A percentile compares a stretch with the other conserved stretches of the same genome.
Evolutionary conservation across 2,329 filamentous ascomycete species (phyloP).

Genomic region (Pseudogymnoascus sp.): DNA sequence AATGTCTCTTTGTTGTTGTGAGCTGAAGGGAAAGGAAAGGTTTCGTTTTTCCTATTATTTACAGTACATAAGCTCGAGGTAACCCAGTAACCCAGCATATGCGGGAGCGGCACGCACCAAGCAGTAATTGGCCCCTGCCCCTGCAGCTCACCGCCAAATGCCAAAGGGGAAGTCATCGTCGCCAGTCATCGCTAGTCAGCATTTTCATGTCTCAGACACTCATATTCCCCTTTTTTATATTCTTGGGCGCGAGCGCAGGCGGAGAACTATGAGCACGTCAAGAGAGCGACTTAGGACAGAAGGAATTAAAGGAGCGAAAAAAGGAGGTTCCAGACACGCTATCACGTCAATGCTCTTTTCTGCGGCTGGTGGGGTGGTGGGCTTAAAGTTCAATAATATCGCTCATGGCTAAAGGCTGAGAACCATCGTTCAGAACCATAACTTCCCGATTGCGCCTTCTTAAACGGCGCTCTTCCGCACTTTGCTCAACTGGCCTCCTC

Average conservation of each 20-base stretch:
- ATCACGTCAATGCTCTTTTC: background rate
- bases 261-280: background rate
- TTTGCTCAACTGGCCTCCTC: conserved; percentile 41
- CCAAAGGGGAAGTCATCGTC: background rate
- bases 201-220: background rate
- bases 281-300: background rate
- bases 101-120: conserved; percentile 4
- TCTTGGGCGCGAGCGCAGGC: no score
- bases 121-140: conserved; percentile 6
- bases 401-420: conserved; percentile 58
- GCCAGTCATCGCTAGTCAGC: background rate
- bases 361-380: background rate
- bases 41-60: background rate
- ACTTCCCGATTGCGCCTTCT: conserved; percentile 73
- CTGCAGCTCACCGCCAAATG: conserved; percentile 2
- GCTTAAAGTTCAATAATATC: conserved; percentile 61
- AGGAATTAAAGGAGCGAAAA: background rate
- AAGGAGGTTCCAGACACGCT: background rate
- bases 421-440: conserved; percentile 86
- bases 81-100: conserved; percentile 7
- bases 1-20: background rate
- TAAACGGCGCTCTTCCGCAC: conserved; percentile 60
- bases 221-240: background rate
- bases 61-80: background rate
- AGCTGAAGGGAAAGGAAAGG: background rate